Percentiles rank a stretch among this genome's conserved stretches.
These are phyloP conservation scores for Acidomyces sp. DNA, from an alignment of 495 filamentous ascomycete species.

Conservation along the genomic window DNA sequence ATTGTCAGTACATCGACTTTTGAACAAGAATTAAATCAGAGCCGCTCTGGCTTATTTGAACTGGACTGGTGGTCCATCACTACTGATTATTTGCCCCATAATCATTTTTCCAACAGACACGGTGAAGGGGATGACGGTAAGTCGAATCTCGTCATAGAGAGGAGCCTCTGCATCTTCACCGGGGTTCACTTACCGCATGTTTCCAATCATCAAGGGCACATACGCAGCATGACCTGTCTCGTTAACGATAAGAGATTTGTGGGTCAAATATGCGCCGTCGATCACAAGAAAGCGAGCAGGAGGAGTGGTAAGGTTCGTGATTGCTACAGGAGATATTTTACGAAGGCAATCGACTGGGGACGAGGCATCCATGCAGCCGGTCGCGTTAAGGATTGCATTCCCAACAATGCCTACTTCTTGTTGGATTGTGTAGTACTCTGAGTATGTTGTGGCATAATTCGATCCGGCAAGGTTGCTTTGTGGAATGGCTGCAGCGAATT, in stretches of 20 bases:
- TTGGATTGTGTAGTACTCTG: slow-evolving; percentile 35
- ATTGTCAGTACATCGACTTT: no score
- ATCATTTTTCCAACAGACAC: no score
- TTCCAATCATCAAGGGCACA: slow-evolving; percentile 35
- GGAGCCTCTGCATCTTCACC: no score
- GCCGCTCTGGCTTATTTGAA: no score
- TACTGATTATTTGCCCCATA: no score
- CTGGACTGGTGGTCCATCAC: no score
- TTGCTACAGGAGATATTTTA: slow-evolving; percentile 25
- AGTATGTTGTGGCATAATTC: slow-evolving; percentile 30
- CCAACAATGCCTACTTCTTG: slow-evolving; percentile 29
- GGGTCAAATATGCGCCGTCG: slow-evolving; percentile 35
- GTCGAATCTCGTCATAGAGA: no score
- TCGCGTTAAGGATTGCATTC: slow-evolving; percentile 30
- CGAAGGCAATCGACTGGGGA: slow-evolving; percentile 36
- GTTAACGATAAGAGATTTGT: slow-evolving; percentile 23
- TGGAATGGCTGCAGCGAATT: slow-evolving; percentile 38
- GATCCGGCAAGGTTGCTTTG: slow-evolving; percentile 38
- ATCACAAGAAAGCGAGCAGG: slow-evolving; percentile 33
- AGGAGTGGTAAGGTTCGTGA: slow-evolving; percentile 19
- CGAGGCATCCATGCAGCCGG: slow-evolving; percentile 31
- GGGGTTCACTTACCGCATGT: no score
- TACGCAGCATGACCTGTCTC: slow-evolving; percentile 19
- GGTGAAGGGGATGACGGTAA: no score
- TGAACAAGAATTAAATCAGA: no score